Conservation (phyloP, 2,329 filamentous ascomycete genomes). For the Botryosphaeria dothidea region DNA sequence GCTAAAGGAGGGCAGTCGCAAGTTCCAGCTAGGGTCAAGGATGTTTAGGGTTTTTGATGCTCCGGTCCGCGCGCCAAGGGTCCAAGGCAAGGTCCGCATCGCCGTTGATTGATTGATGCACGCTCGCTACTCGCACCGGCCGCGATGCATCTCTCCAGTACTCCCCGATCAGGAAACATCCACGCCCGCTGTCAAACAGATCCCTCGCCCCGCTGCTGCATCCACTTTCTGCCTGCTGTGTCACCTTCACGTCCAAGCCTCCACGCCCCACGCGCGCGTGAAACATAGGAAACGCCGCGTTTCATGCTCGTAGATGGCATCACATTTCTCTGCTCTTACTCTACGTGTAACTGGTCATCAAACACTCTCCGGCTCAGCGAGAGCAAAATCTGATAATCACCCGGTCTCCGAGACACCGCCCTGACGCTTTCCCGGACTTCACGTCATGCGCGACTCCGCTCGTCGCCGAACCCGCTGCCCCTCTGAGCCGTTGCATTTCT, state of each 20-base stretch:
- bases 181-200: background rate
- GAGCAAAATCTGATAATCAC: constrained; percentile 1
- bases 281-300: background rate
- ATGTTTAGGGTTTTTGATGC: constrained; percentile 15
- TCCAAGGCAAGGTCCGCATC: background rate
- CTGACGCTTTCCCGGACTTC: background rate
- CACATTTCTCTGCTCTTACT: constrained; percentile 7
- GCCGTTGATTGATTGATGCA: background rate
- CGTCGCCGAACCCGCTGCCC: background rate
- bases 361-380: constrained; percentile 2
- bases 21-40: background rate
- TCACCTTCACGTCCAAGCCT: background rate
- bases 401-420: background rate
- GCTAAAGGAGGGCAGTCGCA: background rate
- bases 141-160: background rate
- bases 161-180: background rate
- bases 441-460: background rate
- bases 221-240: background rate
- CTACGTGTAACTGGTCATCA: constrained; percentile 17
- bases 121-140: background rate
- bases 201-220: background rate
- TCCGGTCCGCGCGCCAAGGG: constrained; percentile 12
- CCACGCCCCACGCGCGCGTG: background rate
- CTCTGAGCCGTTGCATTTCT: background rate
- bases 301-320: constrained; percentile 9